phyloP scores from a whole-genome alignment of 2,329 filamentous ascomycete species.

The Neofusicoccum sp. region DNA sequence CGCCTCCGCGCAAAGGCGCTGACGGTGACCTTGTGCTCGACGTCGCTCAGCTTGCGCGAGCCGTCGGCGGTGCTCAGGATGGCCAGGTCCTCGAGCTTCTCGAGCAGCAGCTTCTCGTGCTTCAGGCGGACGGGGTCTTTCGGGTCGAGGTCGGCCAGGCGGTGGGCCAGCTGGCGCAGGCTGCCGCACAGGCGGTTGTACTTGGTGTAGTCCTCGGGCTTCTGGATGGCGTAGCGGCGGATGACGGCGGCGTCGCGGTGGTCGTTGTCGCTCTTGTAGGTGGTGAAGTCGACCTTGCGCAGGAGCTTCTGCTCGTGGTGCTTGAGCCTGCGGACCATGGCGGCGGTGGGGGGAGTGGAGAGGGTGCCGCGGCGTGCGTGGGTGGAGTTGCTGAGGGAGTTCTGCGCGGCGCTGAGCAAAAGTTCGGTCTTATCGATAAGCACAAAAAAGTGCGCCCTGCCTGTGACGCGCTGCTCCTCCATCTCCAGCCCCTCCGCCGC shows the following conservation, averaged over 20 bases:
- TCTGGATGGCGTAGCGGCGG: conserved; percentile 87
- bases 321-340: conserved; percentile 60
- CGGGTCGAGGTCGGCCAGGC: conserved; percentile 77
- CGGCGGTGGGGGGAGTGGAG: too few species aligned
- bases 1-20: conserved; percentile 82
- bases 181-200: conserved; percentile 57
- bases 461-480: not conserved
- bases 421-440: conserved; percentile 9
- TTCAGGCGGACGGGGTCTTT: conserved; percentile 77
- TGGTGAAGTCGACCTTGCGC: conserved; percentile 89
- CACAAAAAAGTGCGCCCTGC: not conserved
- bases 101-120: conserved; percentile 82
- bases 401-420: not conserved
- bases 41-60: conserved; percentile 61
- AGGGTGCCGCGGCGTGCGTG: too few species aligned
- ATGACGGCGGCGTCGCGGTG: conserved; percentile 82
- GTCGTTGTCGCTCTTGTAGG: conserved; percentile 83
- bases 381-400: not conserved
- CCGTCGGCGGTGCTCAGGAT: conserved; percentile 71
- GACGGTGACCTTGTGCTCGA: conserved; percentile 88
- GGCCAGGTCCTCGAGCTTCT: conserved; percentile 93
- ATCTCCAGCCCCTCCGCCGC: not conserved
- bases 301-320: conserved; percentile 96
- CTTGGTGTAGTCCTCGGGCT: conserved; percentile 77
- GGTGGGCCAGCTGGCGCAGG: conserved; percentile 87